Conservation (phyloP, 116 monocot genomes). For the Zostera marina region DNA sequence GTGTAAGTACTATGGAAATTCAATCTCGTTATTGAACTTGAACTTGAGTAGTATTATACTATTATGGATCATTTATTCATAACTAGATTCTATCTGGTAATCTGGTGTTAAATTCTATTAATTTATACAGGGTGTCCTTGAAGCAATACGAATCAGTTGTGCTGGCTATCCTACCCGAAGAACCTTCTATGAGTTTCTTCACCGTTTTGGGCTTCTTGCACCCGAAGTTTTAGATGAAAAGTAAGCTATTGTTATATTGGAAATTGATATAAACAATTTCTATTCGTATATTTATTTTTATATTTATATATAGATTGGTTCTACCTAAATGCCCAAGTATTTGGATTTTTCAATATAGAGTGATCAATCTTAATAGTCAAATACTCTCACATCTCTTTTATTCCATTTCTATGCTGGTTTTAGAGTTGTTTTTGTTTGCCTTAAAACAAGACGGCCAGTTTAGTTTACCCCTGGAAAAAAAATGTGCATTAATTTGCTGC, state of each 20-base stretch:
- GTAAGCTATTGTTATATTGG: slow-evolving; percentile 13
- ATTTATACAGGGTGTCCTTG: slow-evolving; percentile 47
- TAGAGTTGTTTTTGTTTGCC: too few species aligned
- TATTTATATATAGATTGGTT: too few species aligned
- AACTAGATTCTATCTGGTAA: too few species aligned
- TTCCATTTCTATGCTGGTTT: too few species aligned
- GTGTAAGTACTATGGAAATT: slow-evolving; percentile 24
- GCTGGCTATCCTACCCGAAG: slow-evolving; percentile 62
- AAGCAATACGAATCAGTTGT: slow-evolving; percentile 70
- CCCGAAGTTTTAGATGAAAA: slow-evolving; percentile 49
- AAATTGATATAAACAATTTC: too few species aligned
- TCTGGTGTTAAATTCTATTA: not conserved
- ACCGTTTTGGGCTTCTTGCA: slow-evolving; percentile 61
- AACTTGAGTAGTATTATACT: too few species aligned
- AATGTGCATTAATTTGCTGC: not conserved
- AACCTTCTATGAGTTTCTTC: slow-evolving; percentile 57
- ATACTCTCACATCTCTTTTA: too few species aligned
- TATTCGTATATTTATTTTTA: too few species aligned
- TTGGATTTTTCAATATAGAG: too few species aligned
- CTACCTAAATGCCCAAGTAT: too few species aligned
- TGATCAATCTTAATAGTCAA: too few species aligned
- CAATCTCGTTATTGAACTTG: not conserved
- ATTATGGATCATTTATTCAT: not conserved
- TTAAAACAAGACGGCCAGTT: not conserved
- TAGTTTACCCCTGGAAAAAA: not conserved